phyloP scores from a whole-genome alignment of 257 asterid genomes.

The Gynochthodes officinalis region DNA sequence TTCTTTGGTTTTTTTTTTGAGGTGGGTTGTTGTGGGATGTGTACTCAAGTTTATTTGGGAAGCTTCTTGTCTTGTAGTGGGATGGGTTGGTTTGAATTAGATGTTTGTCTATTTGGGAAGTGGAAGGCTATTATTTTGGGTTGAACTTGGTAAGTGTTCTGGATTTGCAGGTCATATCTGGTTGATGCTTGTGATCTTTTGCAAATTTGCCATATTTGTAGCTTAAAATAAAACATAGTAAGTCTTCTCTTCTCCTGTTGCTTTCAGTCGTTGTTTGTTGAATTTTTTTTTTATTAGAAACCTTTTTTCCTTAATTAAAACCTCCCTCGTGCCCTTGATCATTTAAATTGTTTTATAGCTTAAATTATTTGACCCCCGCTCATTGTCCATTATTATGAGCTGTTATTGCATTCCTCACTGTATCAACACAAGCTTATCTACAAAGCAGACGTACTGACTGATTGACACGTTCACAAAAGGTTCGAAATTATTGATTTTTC shows the following conservation, averaged over 20 bases:
- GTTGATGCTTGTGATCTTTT: neutral
- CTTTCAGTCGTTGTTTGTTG: neutral
- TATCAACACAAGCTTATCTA: neutral
- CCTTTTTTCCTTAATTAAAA: neutral
- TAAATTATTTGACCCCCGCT: no score
- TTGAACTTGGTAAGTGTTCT: neutral
- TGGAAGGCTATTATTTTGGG: neutral
- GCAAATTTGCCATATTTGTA: neutral
- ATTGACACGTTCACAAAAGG: neutral
- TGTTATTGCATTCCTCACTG: neutral
- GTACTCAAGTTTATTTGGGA: neutral
- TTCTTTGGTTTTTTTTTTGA: no score
- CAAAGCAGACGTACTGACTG: neutral
- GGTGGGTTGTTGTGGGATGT: no score
- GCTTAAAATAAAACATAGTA: no score
- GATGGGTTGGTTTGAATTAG: neutral
- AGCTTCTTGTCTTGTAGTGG: neutral
- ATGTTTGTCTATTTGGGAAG: neutral
- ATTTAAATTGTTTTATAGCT: conserved; percentile 2
- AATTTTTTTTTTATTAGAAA: no score
- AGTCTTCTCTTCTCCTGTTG: neutral
- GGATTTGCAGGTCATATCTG: neutral
- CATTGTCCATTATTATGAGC: neutral
- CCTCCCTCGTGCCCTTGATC: neutral
- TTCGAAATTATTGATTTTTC: neutral